A percentile compares a stretch with the other conserved stretches of the same genome.
Conservation (phyloP, 768 basidiomycete genomes). For the Calocera viscosa region DNA sequence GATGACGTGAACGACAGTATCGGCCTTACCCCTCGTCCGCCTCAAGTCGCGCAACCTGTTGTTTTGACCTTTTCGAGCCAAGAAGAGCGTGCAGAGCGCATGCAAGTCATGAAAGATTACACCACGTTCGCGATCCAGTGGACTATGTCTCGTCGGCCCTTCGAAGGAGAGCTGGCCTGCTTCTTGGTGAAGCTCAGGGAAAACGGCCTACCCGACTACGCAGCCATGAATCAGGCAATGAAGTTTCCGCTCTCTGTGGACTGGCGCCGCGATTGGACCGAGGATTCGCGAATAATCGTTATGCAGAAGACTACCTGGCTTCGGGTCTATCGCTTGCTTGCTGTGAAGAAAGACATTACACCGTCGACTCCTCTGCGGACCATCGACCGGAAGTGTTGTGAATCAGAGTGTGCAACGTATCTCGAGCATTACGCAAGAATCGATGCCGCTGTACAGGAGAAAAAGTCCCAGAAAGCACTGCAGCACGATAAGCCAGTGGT, state of each 20-base stretch:
- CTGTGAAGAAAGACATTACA: conserved; percentile 52
- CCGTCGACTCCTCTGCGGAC: conserved; percentile 25
- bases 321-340: conserved; percentile 42
- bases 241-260: background rate
- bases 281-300: conserved; percentile 18
- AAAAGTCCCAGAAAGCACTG: background rate
- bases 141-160: conserved; percentile 47
- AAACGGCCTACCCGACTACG: conserved; percentile 41
- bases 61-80: conserved; percentile 19
- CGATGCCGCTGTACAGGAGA: background rate
- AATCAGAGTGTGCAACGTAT: background rate
- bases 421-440: background rate
- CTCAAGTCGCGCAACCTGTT: conserved; percentile 28
- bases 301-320: conserved; percentile 46
- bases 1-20: conserved; percentile 38
- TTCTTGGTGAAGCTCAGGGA: conserved; percentile 53
- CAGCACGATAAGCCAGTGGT: background rate
- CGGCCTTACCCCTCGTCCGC: conserved; percentile 40
- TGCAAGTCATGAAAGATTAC: conserved; percentile 49
- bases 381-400: background rate
- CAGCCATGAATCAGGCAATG: conserved; percentile 31
- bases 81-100: conserved; percentile 36
- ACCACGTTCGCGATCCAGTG: conserved; percentile 50
- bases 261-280: conserved; percentile 8
- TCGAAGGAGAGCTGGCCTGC: conserved; percentile 40